Evolutionary conservation across 306 rosid species (phyloP).

Genomic region (Potentilla sterilis): DNA sequence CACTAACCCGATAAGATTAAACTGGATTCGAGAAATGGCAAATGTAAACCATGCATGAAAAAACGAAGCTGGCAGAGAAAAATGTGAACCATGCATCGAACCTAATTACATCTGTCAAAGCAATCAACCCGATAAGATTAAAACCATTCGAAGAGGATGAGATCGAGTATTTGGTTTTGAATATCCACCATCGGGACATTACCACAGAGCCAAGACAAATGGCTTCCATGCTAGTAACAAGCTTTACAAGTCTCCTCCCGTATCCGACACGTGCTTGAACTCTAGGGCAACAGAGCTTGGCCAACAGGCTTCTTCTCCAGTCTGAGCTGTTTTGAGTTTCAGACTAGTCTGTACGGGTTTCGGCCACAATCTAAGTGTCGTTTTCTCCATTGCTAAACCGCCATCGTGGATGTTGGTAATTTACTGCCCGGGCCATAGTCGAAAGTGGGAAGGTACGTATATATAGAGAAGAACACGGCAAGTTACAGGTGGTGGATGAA

Average conservation of each 20-base stretch:
- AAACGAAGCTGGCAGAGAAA: not conserved
- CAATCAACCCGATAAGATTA: not conserved
- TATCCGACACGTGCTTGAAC: not conserved
- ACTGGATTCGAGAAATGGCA: not conserved
- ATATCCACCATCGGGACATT: not conserved
- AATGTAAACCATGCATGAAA: not conserved
- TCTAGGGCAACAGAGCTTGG: not conserved
- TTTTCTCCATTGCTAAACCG: not conserved
- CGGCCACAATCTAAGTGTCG: not conserved
- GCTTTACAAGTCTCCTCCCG: not conserved
- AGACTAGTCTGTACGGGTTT: not conserved
- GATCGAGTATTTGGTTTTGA: not conserved
- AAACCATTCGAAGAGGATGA: not conserved
- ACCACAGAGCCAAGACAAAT: not conserved
- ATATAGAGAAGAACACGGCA: not conserved
- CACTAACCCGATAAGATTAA: not conserved
- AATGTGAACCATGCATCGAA: not conserved
- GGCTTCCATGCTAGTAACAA: conserved; percentile 1
- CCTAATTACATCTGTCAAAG: not conserved
- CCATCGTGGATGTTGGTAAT: not conserved
- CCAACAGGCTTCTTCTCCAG: not conserved
- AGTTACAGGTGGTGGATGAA: conserved; percentile 7
- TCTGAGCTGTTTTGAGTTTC: not conserved
- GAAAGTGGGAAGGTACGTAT: not conserved
- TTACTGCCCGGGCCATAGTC: not conserved